phyloP scores from a whole-genome alignment of 257 asterid species.

The Perilla frutescens region DNA sequence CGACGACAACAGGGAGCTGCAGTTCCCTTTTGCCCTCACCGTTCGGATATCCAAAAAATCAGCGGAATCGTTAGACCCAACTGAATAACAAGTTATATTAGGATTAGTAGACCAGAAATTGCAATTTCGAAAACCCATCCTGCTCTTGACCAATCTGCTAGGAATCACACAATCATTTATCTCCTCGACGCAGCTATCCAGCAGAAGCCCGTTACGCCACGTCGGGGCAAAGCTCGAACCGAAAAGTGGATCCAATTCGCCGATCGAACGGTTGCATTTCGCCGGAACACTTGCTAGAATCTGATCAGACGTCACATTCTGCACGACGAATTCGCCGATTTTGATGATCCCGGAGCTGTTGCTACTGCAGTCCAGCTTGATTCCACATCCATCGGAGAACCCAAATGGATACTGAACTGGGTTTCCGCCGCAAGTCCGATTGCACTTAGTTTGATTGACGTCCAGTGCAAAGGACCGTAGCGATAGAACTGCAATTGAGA shows the following conservation, averaged over 20 bases:
- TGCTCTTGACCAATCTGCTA: constrained; percentile 30
- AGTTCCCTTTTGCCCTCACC: constrained; percentile 41
- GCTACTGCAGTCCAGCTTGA: constrained; percentile 53
- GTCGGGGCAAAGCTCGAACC: constrained; percentile 55
- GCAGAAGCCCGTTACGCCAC: constrained; percentile 62
- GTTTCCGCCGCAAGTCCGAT: constrained; percentile 38
- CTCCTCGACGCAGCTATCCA: constrained; percentile 50
- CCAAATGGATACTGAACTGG: constrained; percentile 72
- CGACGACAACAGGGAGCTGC: constrained; percentile 59
- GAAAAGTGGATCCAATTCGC: constrained; percentile 38
- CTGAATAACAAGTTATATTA: constrained; percentile 53
- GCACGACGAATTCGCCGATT: constrained; percentile 51
- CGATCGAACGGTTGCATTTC: constrained; percentile 62
- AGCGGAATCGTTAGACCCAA: constrained; percentile 20
- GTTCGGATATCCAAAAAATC: constrained; percentile 45
- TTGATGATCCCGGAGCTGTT: constrained; percentile 29
- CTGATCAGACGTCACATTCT: constrained; percentile 56
- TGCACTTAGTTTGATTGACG: constrained; percentile 35
- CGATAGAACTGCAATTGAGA: constrained; percentile 37
- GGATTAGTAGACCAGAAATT: background rate
- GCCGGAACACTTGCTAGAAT: constrained; percentile 52
- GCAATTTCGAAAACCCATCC: constrained; percentile 40
- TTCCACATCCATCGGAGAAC: constrained; percentile 53
- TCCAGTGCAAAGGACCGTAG: constrained; percentile 26
- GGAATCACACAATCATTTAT: constrained; percentile 56